Base-by-base conservation (phyloP, 495 filamentous ascomycete genomes). In the Cladorrhinum samala region DNA sequence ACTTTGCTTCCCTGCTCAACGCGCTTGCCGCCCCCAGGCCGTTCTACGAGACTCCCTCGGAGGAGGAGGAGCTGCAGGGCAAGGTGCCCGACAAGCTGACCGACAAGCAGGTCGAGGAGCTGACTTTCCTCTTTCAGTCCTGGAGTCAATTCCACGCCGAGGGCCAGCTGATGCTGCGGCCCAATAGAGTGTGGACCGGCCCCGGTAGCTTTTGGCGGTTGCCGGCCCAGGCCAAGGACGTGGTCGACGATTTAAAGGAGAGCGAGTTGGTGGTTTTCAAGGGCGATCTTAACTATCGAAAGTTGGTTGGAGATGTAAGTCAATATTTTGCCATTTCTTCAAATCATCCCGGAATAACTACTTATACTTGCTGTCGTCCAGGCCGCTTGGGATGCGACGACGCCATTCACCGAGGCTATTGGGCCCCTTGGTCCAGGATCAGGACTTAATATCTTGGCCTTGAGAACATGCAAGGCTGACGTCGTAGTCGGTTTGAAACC, bases 381-480 rank as follows among this genome's bases (percentile, higher is more conserved):
- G 87, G 87, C 83, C 30, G 75, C 77, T 55, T 98, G 94, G 93
- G 82, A 89, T 58, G 79, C 93, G 3, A 89, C 90, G 0, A 96
- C 91, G 2, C 84, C 84, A 1, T 98, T 97, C 69, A 75, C 78
- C 7, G 77, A 84, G 55, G 92, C 94, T 17, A 88, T 97, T 59
- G 93, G 93, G 13, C 88, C 90, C 1, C 65, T 98, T 13, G 92
- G 93, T 2, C 81, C 81, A 0, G 82, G 80, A 3, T 92, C 86
- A 0, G 89, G 88, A 1, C 66, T 97, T 38, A 89, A 93, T 50
- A 76, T 88, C 0, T 74, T 98, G 50, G 84, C 91, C 6, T 79
- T 98, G 59, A 81, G 94, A 39, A 97, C 93, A 1, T 95, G 91
- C 73, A 97, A 97, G 70, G 92, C 91, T 2, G 93, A 98, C 68